A percentile compares a stretch with the other conserved stretches of the same genome.
Conservation (phyloP, 768 basidiomycete genomes). For the Leccinellum rugosiceps region DNA sequence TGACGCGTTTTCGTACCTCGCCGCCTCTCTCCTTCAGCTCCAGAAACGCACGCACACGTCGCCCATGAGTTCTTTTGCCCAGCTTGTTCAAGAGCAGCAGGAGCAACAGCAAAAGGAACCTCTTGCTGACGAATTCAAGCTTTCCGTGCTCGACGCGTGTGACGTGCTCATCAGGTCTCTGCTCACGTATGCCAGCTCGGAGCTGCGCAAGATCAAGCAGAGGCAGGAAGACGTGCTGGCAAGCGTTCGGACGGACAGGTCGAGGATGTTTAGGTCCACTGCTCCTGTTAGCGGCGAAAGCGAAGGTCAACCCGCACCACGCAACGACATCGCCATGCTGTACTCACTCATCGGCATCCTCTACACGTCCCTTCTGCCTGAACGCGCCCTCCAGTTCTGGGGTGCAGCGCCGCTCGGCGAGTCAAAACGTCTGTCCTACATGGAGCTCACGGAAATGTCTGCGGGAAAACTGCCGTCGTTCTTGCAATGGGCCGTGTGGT, state of each 20-base stretch:
- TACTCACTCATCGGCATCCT: conserved; percentile 82
- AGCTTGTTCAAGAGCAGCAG: conserved; percentile 41
- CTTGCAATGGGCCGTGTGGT: conserved; percentile 89
- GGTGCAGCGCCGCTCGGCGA: conserved; percentile 53
- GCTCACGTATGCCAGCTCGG: conserved; percentile 75
- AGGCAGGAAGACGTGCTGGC: conserved; percentile 84
- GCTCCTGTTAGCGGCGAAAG: conserved; percentile 40
- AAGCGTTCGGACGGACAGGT: conserved; percentile 60
- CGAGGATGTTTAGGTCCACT: conserved; percentile 46
- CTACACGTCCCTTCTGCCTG: conserved; percentile 68
- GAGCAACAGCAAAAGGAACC: conserved; percentile 35
- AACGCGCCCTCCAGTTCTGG: conserved; percentile 87
- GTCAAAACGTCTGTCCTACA: conserved; percentile 43
- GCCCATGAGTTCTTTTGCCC: conserved; percentile 38
- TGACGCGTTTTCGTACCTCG: conserved; percentile 74
- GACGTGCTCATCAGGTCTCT: conserved; percentile 71
- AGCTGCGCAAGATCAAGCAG: conserved; percentile 83
- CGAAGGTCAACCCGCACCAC: conserved; percentile 48
- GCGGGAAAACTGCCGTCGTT: conserved; percentile 68
- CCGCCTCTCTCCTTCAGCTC: conserved; percentile 53
- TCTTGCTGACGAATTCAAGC: conserved; percentile 43
- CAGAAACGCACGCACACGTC: conserved; percentile 36
- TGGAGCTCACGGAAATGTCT: conserved; percentile 59
- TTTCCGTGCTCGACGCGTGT: conserved; percentile 59
- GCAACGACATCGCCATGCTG: conserved; percentile 82